phyloP scores from a whole-genome alignment of 2,329 filamentous ascomycete species.

The Aspergillus udagawae region DNA sequence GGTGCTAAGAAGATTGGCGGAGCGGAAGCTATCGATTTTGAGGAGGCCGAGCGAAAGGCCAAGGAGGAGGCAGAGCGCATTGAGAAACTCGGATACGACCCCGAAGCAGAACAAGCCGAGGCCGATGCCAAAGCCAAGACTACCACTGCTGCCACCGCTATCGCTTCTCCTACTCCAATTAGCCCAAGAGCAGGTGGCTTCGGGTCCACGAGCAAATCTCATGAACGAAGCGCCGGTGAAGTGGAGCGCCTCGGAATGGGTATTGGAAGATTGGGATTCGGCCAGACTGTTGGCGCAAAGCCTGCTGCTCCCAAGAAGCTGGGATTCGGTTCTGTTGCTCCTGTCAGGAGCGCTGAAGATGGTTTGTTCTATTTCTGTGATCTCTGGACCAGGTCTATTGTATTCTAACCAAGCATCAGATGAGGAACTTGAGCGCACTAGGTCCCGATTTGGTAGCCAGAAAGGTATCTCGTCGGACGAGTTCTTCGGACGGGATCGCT shows the following conservation, averaged over 20 bases:
- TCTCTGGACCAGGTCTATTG: background rate
- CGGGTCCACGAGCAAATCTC: conserved; percentile 51
- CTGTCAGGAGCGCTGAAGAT: conserved; percentile 64
- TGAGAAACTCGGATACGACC: conserved; percentile 91
- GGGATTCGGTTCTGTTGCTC: conserved; percentile 82
- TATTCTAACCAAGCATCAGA: conserved; percentile 37
- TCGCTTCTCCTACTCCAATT: conserved; percentile 72
- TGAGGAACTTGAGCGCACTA: conserved; percentile 78
- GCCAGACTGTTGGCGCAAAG: conserved; percentile 67
- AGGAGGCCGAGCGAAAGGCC: conserved; percentile 93
- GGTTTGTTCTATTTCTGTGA: conserved; percentile 48
- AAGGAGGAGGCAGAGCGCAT: conserved; percentile 97
- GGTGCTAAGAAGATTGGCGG: conserved; percentile 85
- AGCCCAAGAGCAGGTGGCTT: conserved; percentile 62
- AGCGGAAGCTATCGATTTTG: conserved; percentile 82
- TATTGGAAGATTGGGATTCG: conserved; percentile 78
- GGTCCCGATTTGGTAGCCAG: conserved; percentile 82
- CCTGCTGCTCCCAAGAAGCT: conserved; percentile 67
- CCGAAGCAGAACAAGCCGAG: conserved; percentile 70
- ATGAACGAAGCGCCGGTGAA: conserved; percentile 64
- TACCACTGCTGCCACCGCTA: conserved; percentile 52
- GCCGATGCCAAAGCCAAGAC: conserved; percentile 34
- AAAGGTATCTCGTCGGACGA: conserved; percentile 98
- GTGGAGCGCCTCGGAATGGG: conserved; percentile 89
- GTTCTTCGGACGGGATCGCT: conserved; percentile 89